Evolutionary conservation across 2,329 filamentous ascomycete genomes (phyloP).

Genomic region (Knoxdaviesia capensis): DNA sequence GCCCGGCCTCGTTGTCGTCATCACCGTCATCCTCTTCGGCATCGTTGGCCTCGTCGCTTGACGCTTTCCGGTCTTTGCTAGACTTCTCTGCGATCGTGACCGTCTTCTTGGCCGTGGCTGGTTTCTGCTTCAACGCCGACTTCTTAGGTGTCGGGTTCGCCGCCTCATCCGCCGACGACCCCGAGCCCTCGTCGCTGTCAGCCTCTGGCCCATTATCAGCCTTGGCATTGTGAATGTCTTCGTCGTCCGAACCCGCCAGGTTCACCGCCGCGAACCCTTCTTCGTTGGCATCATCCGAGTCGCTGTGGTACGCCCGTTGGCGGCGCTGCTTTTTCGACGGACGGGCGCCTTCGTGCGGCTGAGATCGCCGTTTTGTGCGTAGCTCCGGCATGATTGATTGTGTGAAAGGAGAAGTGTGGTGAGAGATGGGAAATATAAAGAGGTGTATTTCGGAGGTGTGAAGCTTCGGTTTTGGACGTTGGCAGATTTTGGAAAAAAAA

Average conservation of each 20-base stretch:
- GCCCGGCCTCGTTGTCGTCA: constrained; percentile 4
- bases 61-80: constrained; percentile 7
- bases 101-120: constrained; percentile 7
- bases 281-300: constrained; percentile 22
- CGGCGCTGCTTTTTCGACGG: constrained; percentile 27
- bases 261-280: constrained; percentile 29
- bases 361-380: constrained; percentile 14
- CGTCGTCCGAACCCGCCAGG: constrained; percentile 36
- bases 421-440: neutral
- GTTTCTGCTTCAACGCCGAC: constrained; percentile 11
- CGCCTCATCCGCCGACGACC: constrained; percentile 14
- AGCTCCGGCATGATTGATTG: constrained; percentile 3
- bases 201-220: constrained; percentile 27
- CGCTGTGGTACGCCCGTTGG: constrained; percentile 30
- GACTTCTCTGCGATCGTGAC: constrained; percentile 4
- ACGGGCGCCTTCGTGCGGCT: constrained; percentile 14
- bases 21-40: constrained; percentile 9
- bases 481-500: neutral
- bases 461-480: neutral
- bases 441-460: neutral
- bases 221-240: constrained; percentile 31
- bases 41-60: constrained; percentile 9
- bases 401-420: neutral
- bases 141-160: constrained; percentile 12
- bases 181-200: constrained; percentile 14